A percentile compares a stretch with the other conserved stretches of the same genome.
These are phyloP conservation scores for Coffea canephora DNA, from an alignment of 257 asterid genomes.

Conservation along the genomic window DNA sequence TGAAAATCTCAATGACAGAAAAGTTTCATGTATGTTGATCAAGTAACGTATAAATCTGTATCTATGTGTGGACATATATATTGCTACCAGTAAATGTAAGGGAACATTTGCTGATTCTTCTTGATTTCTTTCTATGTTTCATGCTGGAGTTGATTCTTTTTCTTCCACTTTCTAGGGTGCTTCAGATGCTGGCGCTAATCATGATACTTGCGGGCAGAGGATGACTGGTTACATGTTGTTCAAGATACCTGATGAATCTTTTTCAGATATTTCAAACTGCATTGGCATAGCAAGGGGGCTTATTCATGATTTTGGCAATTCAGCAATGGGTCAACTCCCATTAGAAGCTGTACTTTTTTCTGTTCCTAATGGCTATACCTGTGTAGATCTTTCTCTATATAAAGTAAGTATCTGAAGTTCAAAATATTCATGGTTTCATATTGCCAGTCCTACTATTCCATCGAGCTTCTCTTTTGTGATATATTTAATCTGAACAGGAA, in stretches of 20 bases:
- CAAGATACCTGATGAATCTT: constrained; percentile 66
- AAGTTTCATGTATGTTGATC: background rate
- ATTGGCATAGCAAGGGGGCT: constrained; percentile 72
- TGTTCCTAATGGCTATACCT: constrained; percentile 74
- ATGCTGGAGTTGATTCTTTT: constrained; percentile 4
- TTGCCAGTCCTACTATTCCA: constrained; percentile 22
- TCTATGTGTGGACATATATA: background rate
- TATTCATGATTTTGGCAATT: constrained; percentile 42
- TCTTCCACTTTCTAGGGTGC: constrained; percentile 43
- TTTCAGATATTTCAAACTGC: constrained; percentile 59
- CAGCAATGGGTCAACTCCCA: constrained; percentile 38
- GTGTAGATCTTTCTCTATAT: constrained; percentile 80
- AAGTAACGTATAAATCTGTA: background rate
- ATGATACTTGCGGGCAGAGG: constrained; percentile 35
- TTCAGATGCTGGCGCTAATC: constrained; percentile 27
- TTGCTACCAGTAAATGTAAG: background rate
- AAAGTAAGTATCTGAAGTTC: constrained; percentile 44
- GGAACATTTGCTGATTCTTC: background rate
- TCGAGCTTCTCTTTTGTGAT: constrained; percentile 26
- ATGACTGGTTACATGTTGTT: constrained; percentile 66
- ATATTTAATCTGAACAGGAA: constrained; percentile 54
- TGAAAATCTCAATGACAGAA: background rate
- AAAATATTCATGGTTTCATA: constrained; percentile 16
- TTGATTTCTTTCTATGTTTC: background rate
- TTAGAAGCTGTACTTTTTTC: constrained; percentile 62